Evolutionary conservation across 148 eudicot species (phyloP).

Genomic region (Polygonum maritimum): DNA sequence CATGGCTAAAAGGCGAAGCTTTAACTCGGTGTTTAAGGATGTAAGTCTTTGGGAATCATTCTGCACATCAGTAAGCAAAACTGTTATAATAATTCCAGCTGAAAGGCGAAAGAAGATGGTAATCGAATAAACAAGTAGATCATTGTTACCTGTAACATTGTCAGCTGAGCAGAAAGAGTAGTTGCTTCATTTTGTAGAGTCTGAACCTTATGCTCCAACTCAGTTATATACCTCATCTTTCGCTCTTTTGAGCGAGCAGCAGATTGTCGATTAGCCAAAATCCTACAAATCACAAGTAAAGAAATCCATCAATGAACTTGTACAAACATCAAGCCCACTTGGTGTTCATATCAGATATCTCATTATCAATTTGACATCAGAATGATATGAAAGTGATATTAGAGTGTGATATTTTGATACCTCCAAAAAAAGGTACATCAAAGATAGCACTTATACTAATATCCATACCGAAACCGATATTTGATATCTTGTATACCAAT

Average conservation of each 20-base stretch:
- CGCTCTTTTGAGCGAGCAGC: conserved; percentile 98
- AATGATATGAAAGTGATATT: too few species aligned
- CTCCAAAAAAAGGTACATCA: too few species aligned
- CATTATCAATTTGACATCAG: too few species aligned
- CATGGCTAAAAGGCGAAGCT: conserved; percentile 93
- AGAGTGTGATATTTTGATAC: too few species aligned
- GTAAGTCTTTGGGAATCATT: conserved; percentile 78
- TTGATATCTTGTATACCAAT: too few species aligned
- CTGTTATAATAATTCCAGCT: not conserved
- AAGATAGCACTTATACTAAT: too few species aligned
- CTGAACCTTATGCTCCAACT: conserved; percentile 93
- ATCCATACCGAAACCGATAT: too few species aligned
- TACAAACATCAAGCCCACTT: not conserved
- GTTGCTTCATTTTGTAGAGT: conserved; percentile 96
- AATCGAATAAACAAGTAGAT: not conserved
- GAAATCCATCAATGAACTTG: not conserved
- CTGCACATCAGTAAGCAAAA: conserved; percentile 26
- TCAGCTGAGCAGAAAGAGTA: conserved; percentile 89
- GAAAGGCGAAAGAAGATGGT: not conserved
- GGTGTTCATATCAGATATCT: too few species aligned
- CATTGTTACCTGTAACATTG: conserved; percentile 59
- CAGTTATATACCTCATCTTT: conserved; percentile 82
- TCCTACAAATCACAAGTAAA: conserved; percentile 27
- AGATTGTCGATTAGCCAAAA: conserved; percentile 90
- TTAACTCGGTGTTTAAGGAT: conserved; percentile 76